A percentile compares a stretch with the other conserved stretches of the same genome.
Evolutionary conservation across 371 early-diverging fungal species (phyloP).

Genomic region (Mucor saturninus): DNA sequence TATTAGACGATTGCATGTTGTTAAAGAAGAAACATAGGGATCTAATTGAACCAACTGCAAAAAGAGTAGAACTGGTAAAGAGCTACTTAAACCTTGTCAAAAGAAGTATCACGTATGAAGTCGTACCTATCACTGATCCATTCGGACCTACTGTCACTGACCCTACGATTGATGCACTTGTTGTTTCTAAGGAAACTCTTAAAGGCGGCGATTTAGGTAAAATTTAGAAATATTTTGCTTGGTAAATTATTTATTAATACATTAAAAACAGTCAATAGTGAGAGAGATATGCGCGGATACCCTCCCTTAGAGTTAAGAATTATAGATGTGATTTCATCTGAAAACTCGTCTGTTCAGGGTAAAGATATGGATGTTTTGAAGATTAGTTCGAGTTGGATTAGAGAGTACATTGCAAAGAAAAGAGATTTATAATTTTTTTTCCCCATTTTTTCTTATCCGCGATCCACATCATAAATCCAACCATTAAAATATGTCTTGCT

Average conservation of each 20-base stretch:
- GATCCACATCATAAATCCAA: slow-evolving; percentile 62
- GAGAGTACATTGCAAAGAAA: slow-evolving; percentile 43
- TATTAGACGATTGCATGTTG: slow-evolving; percentile 67
- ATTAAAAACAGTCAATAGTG: slow-evolving; percentile 61
- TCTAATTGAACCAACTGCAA: slow-evolving; percentile 71
- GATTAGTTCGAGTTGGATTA: slow-evolving; percentile 76
- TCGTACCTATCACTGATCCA: slow-evolving; percentile 80
- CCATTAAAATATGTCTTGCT: slow-evolving; percentile 42
- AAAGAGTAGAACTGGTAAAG: slow-evolving; percentile 62
- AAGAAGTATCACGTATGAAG: slow-evolving; percentile 56
- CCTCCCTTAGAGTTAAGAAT: slow-evolving; percentile 68
- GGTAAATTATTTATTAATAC: not conserved
- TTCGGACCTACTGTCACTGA: slow-evolving; percentile 91
- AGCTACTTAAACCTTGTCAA: slow-evolving; percentile 65
- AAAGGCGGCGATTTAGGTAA: slow-evolving; percentile 76
- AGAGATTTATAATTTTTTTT: not conserved
- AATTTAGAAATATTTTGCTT: not conserved
- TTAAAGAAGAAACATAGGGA: slow-evolving; percentile 72
- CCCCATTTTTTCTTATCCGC: not conserved
- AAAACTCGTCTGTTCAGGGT: slow-evolving; percentile 34
- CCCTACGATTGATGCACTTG: slow-evolving; percentile 75
- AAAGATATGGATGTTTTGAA: slow-evolving; percentile 60
- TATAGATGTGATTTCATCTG: slow-evolving; percentile 75
- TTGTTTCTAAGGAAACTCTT: slow-evolving; percentile 89
- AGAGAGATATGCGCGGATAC: slow-evolving; percentile 55